Percentiles rank a stretch among this genome's conserved stretches.
These are phyloP conservation scores for Byssochlamys sp. DNA, from an alignment of 2,329 filamentous ascomycete species.

Conservation along the genomic window DNA sequence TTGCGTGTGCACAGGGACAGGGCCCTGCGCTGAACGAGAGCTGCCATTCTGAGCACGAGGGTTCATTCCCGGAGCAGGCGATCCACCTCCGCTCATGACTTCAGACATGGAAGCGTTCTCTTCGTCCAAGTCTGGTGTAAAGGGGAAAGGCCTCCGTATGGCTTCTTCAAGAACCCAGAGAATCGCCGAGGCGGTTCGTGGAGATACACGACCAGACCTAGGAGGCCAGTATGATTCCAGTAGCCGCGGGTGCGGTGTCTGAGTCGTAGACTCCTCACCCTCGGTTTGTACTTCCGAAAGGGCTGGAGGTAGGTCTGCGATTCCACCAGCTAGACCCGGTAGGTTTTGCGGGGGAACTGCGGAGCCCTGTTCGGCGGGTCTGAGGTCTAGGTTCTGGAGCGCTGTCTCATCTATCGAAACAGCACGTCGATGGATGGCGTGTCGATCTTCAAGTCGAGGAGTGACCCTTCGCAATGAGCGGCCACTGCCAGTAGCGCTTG, in stretches of 20 bases:
- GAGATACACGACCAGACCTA: constrained; percentile 57
- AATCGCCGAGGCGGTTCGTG: constrained; percentile 77
- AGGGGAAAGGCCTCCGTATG: constrained; percentile 67
- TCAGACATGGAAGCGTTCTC: constrained; percentile 90
- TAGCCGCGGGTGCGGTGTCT: constrained; percentile 19
- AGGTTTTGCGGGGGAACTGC: constrained; percentile 17
- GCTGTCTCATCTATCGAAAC: constrained; percentile 36
- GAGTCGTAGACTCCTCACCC: constrained; percentile 22
- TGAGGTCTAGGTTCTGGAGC: constrained; percentile 20
- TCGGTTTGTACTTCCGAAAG: constrained; percentile 26
- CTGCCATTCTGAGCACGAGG: constrained; percentile 50
- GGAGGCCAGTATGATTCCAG: constrained; percentile 45
- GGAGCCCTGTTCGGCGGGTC: constrained; percentile 19
- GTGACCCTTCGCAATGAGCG: constrained; percentile 45
- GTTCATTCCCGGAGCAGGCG: constrained; percentile 38
- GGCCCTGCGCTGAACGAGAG: constrained; percentile 42
- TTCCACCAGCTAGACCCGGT: constrained; percentile 10
- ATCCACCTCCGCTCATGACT: constrained; percentile 52
- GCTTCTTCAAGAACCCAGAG: constrained; percentile 87
- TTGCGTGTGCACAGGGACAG: constrained; percentile 44
- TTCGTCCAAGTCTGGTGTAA: constrained; percentile 76
- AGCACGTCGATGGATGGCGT: constrained; percentile 31
- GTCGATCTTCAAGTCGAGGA: constrained; percentile 40
- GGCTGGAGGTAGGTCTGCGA: constrained; percentile 18
- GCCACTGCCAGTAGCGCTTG: constrained; percentile 44